Evolutionary conservation across 805 yeast species (phyloP).

Genomic region (Cephaloascus fragrans): DNA sequence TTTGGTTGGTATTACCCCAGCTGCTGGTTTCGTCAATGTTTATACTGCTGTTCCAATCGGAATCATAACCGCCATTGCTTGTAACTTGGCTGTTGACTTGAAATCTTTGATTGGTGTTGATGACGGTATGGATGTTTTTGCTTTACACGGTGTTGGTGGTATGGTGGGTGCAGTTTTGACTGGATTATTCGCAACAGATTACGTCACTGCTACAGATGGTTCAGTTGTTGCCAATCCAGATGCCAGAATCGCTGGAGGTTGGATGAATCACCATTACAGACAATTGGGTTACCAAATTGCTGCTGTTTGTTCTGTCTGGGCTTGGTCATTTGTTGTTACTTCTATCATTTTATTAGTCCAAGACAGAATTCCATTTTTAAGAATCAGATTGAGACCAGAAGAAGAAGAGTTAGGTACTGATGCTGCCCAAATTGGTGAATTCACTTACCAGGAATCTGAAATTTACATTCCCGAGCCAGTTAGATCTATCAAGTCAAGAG

Average conservation of each 20-base stretch:
- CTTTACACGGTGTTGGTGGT: slow-evolving; percentile 40
- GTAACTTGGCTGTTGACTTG: slow-evolving; percentile 22
- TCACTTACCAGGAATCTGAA: slow-evolving; percentile 43
- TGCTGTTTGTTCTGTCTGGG: slow-evolving; percentile 26
- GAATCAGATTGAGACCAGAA: slow-evolving; percentile 32
- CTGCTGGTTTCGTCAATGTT: slow-evolving; percentile 35
- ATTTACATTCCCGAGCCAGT: slow-evolving; percentile 71
- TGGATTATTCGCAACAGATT: slow-evolving; percentile 35
- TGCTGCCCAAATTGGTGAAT: slow-evolving; percentile 39
- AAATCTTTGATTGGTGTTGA: slow-evolving; percentile 33
- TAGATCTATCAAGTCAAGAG: slow-evolving; percentile 34
- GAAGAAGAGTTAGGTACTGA: slow-evolving; percentile 46
- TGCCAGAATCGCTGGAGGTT: slow-evolving; percentile 34
- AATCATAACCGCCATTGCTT: slow-evolving; percentile 23
- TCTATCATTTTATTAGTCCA: slow-evolving; percentile 32
- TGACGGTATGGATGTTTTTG: slow-evolving; percentile 34
- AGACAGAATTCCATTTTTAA: slow-evolving; percentile 40
- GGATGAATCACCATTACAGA: slow-evolving; percentile 34
- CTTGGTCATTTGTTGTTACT: slow-evolving; percentile 37
- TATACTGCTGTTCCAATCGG: slow-evolving; percentile 37
- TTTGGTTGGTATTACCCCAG: slow-evolving; percentile 35
- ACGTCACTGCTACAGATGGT: slow-evolving; percentile 33
- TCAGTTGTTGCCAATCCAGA: too few relatives aligned
- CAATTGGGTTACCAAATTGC: slow-evolving; percentile 39
- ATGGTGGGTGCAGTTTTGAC: slow-evolving; percentile 29